phyloP scores from a whole-genome alignment of 805 yeast species.

The Maudiozyma barnettii region DNA sequence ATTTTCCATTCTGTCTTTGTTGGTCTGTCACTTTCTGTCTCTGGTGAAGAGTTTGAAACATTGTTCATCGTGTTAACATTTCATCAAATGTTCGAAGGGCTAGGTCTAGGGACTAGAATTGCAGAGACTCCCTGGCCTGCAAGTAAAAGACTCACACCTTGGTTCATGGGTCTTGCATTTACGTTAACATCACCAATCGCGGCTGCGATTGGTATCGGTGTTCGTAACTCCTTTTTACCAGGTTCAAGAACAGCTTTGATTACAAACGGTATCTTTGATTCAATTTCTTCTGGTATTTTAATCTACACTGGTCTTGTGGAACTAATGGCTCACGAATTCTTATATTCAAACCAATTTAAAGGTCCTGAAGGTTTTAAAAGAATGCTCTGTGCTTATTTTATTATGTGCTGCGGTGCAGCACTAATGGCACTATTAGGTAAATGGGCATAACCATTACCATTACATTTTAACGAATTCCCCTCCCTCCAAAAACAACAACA shows the following conservation, averaged over 20 bases:
- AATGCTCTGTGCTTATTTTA: constrained; percentile 34
- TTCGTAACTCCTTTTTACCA: constrained; percentile 51
- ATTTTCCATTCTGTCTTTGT: constrained; percentile 76
- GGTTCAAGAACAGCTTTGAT: constrained; percentile 50
- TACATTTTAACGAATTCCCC: too few relatives aligned
- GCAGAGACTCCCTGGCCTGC: constrained; percentile 48
- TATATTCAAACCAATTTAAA: constrained; percentile 52
- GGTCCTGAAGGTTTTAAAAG: constrained; percentile 45
- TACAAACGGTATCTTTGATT: constrained; percentile 63
- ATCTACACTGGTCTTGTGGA: constrained; percentile 72
- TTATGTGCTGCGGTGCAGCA: constrained; percentile 60
- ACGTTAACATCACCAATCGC: constrained; percentile 63
- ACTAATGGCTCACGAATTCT: constrained; percentile 63
- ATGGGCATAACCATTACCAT: constrained; percentile 45
- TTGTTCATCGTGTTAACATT: constrained; percentile 60
- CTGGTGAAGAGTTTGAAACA: constrained; percentile 67
- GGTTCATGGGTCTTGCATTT: constrained; percentile 44
- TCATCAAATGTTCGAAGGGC: constrained; percentile 80
- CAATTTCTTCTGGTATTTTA: constrained; percentile 70
- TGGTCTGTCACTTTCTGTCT: constrained; percentile 67
- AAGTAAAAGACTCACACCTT: constrained; percentile 41
- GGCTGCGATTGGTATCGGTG: constrained; percentile 70
- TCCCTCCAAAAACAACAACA: too few relatives aligned
- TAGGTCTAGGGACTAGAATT: constrained; percentile 74
- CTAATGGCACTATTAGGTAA: constrained; percentile 68